A percentile compares a stretch with the other conserved stretches of the same genome.
Conservation (phyloP, 139 green algal genomes). For the Tetradesmus obliquus region DNA sequence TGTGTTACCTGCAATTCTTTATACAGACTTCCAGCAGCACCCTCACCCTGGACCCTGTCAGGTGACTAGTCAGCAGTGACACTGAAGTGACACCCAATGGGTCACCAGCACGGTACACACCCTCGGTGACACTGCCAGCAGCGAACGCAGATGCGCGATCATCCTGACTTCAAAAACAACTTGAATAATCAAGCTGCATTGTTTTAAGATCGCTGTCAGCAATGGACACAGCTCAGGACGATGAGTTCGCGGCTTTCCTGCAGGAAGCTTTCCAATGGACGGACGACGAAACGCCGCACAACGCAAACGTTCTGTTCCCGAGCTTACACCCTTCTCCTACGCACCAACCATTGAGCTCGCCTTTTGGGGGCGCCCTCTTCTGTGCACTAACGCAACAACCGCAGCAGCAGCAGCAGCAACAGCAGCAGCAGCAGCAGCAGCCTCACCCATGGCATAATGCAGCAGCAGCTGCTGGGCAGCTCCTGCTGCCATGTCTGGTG, state of each 20-base stretch:
- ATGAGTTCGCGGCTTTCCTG: background rate
- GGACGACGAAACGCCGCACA: background rate
- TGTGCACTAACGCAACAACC: background rate
- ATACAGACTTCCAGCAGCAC: background rate
- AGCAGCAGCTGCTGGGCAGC: background rate
- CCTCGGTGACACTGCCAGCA: too few species aligned
- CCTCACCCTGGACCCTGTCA: too few species aligned
- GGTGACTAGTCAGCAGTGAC: too few species aligned
- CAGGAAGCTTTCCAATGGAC: background rate
- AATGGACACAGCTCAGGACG: background rate
- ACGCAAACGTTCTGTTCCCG: background rate
- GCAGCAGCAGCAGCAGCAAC: background rate
- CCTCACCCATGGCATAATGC: background rate
- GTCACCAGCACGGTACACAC: too few species aligned
- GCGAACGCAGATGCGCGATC: too few species aligned
- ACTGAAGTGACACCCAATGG: too few species aligned
- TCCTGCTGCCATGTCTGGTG: background rate
- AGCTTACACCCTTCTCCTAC: background rate
- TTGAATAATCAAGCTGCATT: too few species aligned
- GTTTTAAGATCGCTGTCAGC: too few species aligned
- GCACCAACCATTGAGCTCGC: background rate
- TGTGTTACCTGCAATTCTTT: too few species aligned
- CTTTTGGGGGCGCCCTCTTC: background rate
- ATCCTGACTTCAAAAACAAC: too few species aligned
- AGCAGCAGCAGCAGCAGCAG: background rate